Conservation (phyloP, 257 asterid species). For the Nicotiana tabacum region DNA sequence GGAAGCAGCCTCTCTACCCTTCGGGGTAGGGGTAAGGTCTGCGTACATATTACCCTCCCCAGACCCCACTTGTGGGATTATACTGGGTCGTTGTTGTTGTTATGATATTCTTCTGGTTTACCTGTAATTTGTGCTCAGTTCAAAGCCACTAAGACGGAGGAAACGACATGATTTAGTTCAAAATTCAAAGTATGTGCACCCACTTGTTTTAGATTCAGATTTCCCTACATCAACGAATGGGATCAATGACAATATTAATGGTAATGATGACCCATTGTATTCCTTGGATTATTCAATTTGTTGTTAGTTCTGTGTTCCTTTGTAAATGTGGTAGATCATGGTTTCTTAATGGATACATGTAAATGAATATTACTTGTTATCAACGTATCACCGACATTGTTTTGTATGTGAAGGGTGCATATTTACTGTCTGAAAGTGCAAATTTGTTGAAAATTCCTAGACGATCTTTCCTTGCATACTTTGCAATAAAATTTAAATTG, state of each 20-base stretch:
- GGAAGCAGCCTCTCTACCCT: no score
- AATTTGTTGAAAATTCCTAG: not conserved
- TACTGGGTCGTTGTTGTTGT: not conserved
- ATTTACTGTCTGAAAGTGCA: not conserved
- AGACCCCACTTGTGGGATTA: no score
- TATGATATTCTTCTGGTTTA: slow-evolving; percentile 11
- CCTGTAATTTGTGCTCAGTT: slow-evolving; percentile 43
- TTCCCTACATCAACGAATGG: slow-evolving; percentile 41
- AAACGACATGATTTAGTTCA: slow-evolving; percentile 38
- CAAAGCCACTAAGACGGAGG: slow-evolving; percentile 56
- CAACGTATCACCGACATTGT: not conserved
- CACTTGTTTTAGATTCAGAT: slow-evolving; percentile 59
- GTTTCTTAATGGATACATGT: not conserved
- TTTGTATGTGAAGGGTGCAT: not conserved
- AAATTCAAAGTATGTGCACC: slow-evolving; percentile 65
- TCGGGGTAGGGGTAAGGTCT: no score
- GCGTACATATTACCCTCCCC: no score
- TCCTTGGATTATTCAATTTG: not conserved
- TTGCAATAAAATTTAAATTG: not conserved
- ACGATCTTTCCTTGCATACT: not conserved
- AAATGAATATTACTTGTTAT: not conserved
- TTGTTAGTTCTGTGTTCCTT: not conserved
- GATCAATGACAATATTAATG: slow-evolving; percentile 65
- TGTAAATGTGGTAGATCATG: not conserved
- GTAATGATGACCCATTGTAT: slow-evolving; percentile 28